Evolutionary conservation across 2,329 filamentous ascomycete species (phyloP), one percentile per base, ranked within the genome.

Genomic region (Cladosporium phlei): DNA sequence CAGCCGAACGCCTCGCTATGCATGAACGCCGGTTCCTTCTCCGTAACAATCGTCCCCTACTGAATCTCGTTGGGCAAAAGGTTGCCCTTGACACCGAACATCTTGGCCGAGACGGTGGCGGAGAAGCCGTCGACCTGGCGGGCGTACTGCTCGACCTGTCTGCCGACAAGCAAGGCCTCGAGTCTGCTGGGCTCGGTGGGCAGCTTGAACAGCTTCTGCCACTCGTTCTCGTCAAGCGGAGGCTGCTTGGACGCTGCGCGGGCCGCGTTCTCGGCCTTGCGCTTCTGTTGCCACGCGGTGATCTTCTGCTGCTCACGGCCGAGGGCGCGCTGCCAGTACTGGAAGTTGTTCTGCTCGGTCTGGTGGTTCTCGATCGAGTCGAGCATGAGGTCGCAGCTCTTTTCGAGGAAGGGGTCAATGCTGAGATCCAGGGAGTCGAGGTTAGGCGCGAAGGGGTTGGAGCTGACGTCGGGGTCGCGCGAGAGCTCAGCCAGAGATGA

Each of bases 331-430:
- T 96, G 89, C 76, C 96, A 96, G 79, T 86, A 88, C 70, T 96
- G 90, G 75, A 94, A 93, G 79, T 98, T 98, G 82, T 97, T 97
- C 67, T 95, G 85, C 72, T 98, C 93, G 51, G 90, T 95, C 74
- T 97, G 93, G 76, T 98, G 93, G 47, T 86, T 85, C 76, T 98
- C 93, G 67, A 98, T 95, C 75, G 86, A 89, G 65, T 98, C 93
- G 53, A 97, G 82, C 48, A 98, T 81, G 57, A 96, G 81, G 66
- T 98, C 91, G 73, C 89, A 95, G 43, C 91, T 95, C 80, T 96
- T 95, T 78, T 97, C 91, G 38, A 98, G 82, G 78, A 94, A 95
- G 24, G 93, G 93, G 67, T 98, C 93, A 69, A 97, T 94, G 55
- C 86, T 88, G 53, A 98, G 82, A 60, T 95, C 88, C 49, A 98